These are phyloP conservation scores for Domatiomyces globalis DNA, from an alignment of 2,329 filamentous ascomycete species.

Conservation along the genomic window DNA sequence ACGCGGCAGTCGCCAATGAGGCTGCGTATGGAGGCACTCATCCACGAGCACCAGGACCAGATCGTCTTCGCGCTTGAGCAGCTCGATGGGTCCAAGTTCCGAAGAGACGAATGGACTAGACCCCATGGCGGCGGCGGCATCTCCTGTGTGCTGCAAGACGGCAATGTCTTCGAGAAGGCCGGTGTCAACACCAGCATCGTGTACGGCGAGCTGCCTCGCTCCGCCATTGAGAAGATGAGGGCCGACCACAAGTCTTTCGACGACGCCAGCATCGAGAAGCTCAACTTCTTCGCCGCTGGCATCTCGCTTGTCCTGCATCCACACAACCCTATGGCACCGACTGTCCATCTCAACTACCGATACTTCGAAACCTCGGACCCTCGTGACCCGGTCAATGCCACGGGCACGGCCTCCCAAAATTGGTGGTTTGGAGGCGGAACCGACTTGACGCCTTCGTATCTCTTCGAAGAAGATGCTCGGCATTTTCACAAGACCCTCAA, in stretches of 20 bases:
- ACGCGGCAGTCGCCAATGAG: slow-evolving; percentile 80
- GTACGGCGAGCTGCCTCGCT: slow-evolving; percentile 75
- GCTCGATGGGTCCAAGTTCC: slow-evolving; percentile 72
- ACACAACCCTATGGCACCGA: slow-evolving; percentile 89
- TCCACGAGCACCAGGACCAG: slow-evolving; percentile 78
- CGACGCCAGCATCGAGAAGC: slow-evolving; percentile 57
- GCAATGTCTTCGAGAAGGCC: slow-evolving; percentile 94
- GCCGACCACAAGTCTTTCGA: slow-evolving; percentile 86
- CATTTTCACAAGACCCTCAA: slow-evolving; percentile 95
- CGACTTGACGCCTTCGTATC: slow-evolving; percentile 81
- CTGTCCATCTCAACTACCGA: slow-evolving; percentile 93
- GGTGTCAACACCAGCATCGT: slow-evolving; percentile 92
- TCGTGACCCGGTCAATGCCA: slow-evolving; percentile 51
- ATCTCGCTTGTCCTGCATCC: slow-evolving; percentile 89
- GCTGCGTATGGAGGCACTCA: slow-evolving; percentile 90
- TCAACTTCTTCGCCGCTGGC: slow-evolving; percentile 92
- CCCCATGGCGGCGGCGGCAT: slow-evolving; percentile 84
- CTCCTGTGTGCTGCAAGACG: slow-evolving; percentile 87
- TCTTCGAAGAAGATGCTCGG: slow-evolving; percentile 93
- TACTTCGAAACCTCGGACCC: slow-evolving; percentile 93
- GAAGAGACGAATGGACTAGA: slow-evolving; percentile 71
- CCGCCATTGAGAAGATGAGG: slow-evolving; percentile 84
- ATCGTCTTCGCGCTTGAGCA: slow-evolving; percentile 74
- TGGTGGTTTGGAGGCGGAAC: slow-evolving; percentile 99
- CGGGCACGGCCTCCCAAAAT: slow-evolving; percentile 39